Base-by-base conservation (phyloP, 225 moss, liverwort and hornwort species). In the Sphagnum tenellum region DNA sequence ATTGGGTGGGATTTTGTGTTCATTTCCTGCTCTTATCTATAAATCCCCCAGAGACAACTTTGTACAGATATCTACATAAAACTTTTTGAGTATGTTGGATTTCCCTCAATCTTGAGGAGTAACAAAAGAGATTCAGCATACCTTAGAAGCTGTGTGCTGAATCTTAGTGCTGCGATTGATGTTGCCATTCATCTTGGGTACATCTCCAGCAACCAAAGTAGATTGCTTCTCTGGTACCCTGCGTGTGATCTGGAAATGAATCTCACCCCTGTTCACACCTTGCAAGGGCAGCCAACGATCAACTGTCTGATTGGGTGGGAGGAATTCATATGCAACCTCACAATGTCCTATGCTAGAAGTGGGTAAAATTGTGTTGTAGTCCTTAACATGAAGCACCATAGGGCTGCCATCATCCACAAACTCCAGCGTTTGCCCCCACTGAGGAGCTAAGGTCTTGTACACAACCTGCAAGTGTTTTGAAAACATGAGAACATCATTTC, bases 341-440 rank as follows among this genome's bases (percentile, higher is more conserved):
- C 92, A 90, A 64, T 96, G 92, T 7, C 96, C 96, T 62, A 96
- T 92, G 62, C 96, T 96, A 13, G 80, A 78, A 45, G 89, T 88
- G 46, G 89, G 96, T 48, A 96, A 74, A 64, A 96, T 96, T 53
- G 78, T 81, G 55, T 96, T 96, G 50, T 96, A 83, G 70, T 96
- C 96, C 71, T 96, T 96, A 12, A 96, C 92, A 65, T 96, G 88
- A 48, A 96, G 75, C 10, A 89, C 83, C 2, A 92, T 71, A 46
- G 92, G 92, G 65, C 96, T 92, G 48, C 92, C 89, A 62, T 96
- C 92, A 55, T 96, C 96, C 44, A 71, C 75, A 62, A 96, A 96
- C 62, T 96, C 96, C 72, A 96, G 61, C 7, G 92, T 96, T 62
- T 96, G 92, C 61, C 86, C 82, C 96, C 96, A 96, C 49, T 77